A percentile compares a stretch with the other conserved stretches of the same genome.
These are phyloP conservation scores for Zymoseptoria pseudotritici DNA, from an alignment of 2,329 filamentous ascomycete species.

Conservation along the genomic window DNA sequence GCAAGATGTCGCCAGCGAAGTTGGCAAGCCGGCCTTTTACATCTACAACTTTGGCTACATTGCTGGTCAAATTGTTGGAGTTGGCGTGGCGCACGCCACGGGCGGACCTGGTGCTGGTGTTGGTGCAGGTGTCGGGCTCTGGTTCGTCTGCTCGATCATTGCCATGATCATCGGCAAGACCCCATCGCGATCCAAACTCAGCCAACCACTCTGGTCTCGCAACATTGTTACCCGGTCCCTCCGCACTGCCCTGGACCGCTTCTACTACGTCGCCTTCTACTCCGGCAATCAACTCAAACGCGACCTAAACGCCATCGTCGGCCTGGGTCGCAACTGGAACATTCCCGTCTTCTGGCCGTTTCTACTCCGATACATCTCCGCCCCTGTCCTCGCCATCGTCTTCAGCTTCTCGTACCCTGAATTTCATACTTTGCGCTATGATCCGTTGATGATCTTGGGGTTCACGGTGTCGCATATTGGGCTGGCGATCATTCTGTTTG, in stretches of 20 bases:
- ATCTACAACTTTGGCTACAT: conserved; percentile 48
- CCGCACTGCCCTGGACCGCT: background rate
- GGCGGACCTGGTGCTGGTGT: conserved; percentile 7
- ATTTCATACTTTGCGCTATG: conserved; percentile 43
- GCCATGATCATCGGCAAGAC: conserved; percentile 38
- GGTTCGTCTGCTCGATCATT: conserved; percentile 35
- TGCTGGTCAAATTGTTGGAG: conserved; percentile 46
- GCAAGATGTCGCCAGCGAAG: conserved; percentile 40
- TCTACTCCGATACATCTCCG: conserved; percentile 45
- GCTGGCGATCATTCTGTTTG: conserved; percentile 41
- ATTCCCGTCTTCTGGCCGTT: conserved; percentile 48
- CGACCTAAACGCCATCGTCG: conserved; percentile 50
- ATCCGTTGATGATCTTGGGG: conserved; percentile 46
- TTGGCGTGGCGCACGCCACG: conserved; percentile 42
- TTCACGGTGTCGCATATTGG: conserved; percentile 44
- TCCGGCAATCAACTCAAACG: conserved; percentile 52
- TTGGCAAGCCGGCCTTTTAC: conserved; percentile 38
- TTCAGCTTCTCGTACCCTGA: conserved; percentile 47
- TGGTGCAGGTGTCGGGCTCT: conserved; percentile 48
- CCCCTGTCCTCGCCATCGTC: conserved; percentile 45
- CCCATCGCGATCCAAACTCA: conserved; percentile 15
- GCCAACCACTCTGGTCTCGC: conserved; percentile 31
- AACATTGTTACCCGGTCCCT: background rate
- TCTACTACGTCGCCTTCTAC: conserved; percentile 45
- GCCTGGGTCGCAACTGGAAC: conserved; percentile 49